Evolutionary conservation across 371 early-diverging fungal genomes (phyloP).

Genomic region (Mortierella polycephala): DNA sequence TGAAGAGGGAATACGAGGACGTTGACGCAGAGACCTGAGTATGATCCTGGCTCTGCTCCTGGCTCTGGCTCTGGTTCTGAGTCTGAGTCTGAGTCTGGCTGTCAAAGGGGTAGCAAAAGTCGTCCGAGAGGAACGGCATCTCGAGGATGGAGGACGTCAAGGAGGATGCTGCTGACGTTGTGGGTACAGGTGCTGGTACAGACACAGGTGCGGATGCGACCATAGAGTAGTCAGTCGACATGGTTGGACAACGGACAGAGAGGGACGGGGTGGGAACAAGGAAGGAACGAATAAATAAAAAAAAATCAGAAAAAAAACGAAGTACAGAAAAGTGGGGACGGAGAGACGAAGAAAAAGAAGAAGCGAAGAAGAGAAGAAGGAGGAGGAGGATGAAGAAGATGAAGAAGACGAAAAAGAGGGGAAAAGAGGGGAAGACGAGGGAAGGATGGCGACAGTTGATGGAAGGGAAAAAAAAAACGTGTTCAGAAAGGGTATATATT

Average conservation of each 20-base stretch:
- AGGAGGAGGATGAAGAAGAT: too few relatives aligned
- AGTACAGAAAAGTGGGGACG: background rate
- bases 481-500: background rate
- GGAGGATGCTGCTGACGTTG: background rate
- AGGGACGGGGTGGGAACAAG: too few relatives aligned
- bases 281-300: background rate
- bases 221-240: conserved; percentile 7
- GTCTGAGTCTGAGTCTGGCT: too few relatives aligned
- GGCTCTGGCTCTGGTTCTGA: background rate
- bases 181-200: too few relatives aligned
- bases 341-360: background rate
- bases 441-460: background rate
- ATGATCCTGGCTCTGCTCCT: background rate
- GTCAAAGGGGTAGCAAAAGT: conserved; percentile 44
- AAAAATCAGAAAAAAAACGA: background rate
- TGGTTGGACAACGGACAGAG: background rate
- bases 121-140: conserved; percentile 61
- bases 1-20: conserved; percentile 15
- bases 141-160: conserved; percentile 62
- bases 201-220: background rate
- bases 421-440: background rate
- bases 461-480: conserved; percentile 9
- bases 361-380: background rate
- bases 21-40: background rate
- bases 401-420: background rate